Base-by-base conservation (phyloP, 2,329 filamentous ascomycete species). In the Penicillium frequentans region DNA sequence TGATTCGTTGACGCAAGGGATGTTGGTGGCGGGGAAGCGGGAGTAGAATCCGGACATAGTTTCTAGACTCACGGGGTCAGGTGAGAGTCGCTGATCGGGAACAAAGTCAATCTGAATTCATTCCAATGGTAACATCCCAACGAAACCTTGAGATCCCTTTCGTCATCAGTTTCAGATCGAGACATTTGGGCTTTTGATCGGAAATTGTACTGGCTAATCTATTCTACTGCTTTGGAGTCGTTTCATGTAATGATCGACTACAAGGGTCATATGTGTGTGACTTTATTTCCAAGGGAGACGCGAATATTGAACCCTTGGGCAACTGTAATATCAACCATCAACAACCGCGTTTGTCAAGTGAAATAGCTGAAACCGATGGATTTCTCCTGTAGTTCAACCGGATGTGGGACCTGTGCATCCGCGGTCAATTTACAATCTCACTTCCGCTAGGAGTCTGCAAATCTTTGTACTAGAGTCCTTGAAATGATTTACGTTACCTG, bases 341-440 rank as follows among this genome's bases (percentile, higher is more conserved):
- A 33, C 31, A 55, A 51, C 10, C 21, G 14, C 37, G 35, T 42
- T 55, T 37, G 46, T 45, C 21, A 5, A 37, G 49, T 56, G 42
- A 56, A 55, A 51, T 52, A 21, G 51, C 19, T 57, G 49, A 60
- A 57, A 64, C 52, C 27, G 26, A 46, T 59, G 49, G 51, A 52
- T 31, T 46, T 57, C 59, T 47, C 54, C 46, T 54, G 52, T 49
- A 55, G 55, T 50, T 52, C 57, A 57, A 48, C 58, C 63, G 63
- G 63, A 66, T 60, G 62, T 53, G 54, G 52, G 53, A 61, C 53
- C 43, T 59, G 56, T 63, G 63, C 60, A 61, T 62, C 64, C 64
- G 62, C 35, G 57, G 24, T 54, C 39, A 58, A 66, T 64, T 55
- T 54, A 50, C 57, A 37, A 47, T 49, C 55, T 55, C 29, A 27